Percentiles rank a stretch among this genome's conserved stretches.
These are phyloP conservation scores for Sparassis latifolia DNA, from an alignment of 1,284 basidiomycete species.

Conservation along the genomic window DNA sequence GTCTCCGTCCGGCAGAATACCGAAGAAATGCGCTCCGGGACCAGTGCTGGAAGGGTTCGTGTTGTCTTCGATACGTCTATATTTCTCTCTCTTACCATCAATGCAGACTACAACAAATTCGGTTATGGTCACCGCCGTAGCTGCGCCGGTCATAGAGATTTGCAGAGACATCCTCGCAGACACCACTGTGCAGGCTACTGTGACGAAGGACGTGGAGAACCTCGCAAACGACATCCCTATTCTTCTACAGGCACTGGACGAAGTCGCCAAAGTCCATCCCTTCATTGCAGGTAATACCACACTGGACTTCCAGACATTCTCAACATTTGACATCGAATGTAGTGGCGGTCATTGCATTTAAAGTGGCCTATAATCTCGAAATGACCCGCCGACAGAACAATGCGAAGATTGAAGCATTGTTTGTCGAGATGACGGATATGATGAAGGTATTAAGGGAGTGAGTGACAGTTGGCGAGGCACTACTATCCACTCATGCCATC, in stretches of 20 bases:
- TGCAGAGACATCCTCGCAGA: too few relatives aligned
- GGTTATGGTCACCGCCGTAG: too few relatives aligned
- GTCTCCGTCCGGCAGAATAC: too few relatives aligned
- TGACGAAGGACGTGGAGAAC: too few relatives aligned
- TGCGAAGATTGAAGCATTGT: slow-evolving; percentile 32
- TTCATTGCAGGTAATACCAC: slow-evolving; percentile 19
- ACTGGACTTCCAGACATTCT: too few relatives aligned
- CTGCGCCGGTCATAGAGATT: too few relatives aligned
- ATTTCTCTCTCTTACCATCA: too few relatives aligned
- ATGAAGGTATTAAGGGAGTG: slow-evolving; percentile 36
- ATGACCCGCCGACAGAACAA: slow-evolving; percentile 36
- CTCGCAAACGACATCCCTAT: slow-evolving; percentile 15
- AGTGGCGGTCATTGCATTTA: slow-evolving; percentile 40
- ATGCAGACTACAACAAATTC: too few relatives aligned
- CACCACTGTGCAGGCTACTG: too few relatives aligned
- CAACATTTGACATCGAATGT: neutral
- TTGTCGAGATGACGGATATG: slow-evolving; percentile 38
- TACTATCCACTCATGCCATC: slow-evolving; percentile 2
- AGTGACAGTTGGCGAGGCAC: slow-evolving; percentile 9
- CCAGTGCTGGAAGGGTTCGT: too few relatives aligned
- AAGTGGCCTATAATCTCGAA: slow-evolving; percentile 33
- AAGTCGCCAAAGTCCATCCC: slow-evolving; percentile 21
- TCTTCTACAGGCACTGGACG: slow-evolving; percentile 18
- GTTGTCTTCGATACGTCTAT: too few relatives aligned
- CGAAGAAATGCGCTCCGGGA: too few relatives aligned